phyloP scores from a whole-genome alignment of 169 alveolate genomes.

The Eimeria sp. region DNA sequence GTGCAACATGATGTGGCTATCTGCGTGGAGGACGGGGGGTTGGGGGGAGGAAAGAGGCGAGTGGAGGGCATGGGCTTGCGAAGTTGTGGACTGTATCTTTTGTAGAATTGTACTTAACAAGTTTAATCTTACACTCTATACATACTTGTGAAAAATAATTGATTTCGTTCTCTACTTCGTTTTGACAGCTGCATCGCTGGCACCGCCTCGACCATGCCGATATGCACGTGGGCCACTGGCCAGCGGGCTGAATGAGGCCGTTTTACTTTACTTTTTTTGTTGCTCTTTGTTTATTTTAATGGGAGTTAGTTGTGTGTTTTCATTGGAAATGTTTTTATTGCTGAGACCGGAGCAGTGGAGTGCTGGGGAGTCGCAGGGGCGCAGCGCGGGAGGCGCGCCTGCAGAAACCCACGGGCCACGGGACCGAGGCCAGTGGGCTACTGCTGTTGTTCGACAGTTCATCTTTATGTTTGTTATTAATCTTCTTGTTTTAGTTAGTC shows the following conservation, averaged over 20 bases:
- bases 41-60: slow-evolving; percentile 1
- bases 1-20: not conserved
- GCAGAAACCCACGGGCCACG: not conserved
- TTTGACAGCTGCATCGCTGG: not conserved
- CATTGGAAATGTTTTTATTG: not conserved
- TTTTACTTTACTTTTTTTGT: not conserved
- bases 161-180: not conserved
- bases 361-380: not conserved
- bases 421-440: slow-evolving; percentile 2
- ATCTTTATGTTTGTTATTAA: not conserved
- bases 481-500: not conserved
- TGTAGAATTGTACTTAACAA: not conserved
- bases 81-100: not conserved
- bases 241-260: not conserved
- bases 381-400: slow-evolving; percentile 5
- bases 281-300: not conserved
- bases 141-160: not conserved
- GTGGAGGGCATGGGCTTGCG: not conserved
- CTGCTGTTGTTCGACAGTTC: not conserved
- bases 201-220: not conserved
- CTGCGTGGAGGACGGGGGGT: not conserved
- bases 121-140: not conserved
- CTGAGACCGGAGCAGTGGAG: not conserved
- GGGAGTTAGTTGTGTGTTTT: not conserved
- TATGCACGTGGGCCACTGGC: not conserved